Evolutionary conservation across 1,284 basidiomycete species (phyloP).

Genomic region (Kwoniella shivajii): DNA sequence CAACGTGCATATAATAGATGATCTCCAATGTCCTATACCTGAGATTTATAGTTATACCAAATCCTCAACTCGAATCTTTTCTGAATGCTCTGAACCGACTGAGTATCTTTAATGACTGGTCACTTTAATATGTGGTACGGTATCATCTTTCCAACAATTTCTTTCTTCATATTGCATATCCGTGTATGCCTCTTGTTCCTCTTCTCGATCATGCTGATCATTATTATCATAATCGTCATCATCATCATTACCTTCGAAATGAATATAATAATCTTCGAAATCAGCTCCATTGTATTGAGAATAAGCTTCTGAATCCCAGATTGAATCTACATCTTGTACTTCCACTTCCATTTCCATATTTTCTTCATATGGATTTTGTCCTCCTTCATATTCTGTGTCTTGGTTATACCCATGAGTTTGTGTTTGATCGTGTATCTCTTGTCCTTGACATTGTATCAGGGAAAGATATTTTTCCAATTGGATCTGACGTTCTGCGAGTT

Average conservation of each 20-base stretch:
- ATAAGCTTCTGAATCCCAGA: constrained; percentile 17
- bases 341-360: constrained; percentile 5
- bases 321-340: constrained; percentile 1
- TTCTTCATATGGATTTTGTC: not conserved
- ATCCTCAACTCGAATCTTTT: no score
- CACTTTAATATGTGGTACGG: constrained; percentile 13
- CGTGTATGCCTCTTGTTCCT: not conserved
- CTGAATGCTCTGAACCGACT: no score
- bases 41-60: no score
- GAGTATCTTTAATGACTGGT: constrained; percentile 18
- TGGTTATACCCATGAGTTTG: not conserved
- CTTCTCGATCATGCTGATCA: not conserved
- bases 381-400: not conserved
- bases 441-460: constrained; percentile 4
- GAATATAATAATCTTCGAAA: constrained; percentile 18
- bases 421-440: not conserved
- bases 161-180: not conserved
- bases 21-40: no score
- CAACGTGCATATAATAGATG: no score
- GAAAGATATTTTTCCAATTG: constrained; percentile 9
- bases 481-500: constrained; percentile 7
- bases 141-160: not conserved
- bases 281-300: constrained; percentile 1
- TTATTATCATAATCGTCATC: not conserved
- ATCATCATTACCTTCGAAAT: constrained; percentile 13